phyloP scores from a whole-genome alignment of 768 basidiomycete genomes.

The Peribolospora kevripleyi region DNA sequence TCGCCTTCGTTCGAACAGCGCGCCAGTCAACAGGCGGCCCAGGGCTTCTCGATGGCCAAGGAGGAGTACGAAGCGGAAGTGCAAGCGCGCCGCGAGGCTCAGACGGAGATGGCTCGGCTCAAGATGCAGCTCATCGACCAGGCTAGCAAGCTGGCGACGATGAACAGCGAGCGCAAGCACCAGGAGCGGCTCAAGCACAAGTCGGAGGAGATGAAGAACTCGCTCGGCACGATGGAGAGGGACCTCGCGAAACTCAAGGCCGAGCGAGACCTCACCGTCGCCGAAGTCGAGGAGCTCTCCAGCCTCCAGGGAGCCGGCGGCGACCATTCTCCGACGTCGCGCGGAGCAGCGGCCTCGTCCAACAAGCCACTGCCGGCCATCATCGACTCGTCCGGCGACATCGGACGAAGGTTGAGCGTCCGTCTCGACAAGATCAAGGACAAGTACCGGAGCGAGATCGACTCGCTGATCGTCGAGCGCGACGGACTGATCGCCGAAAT shows the following conservation, averaged over 20 bases:
- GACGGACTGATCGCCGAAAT: conserved; percentile 60
- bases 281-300: conserved; percentile 76
- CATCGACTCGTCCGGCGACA: conserved; percentile 9
- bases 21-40: conserved; percentile 71
- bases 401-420: conserved; percentile 47
- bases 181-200: conserved; percentile 53
- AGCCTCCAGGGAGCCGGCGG: conserved; percentile 25
- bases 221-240: conserved; percentile 50
- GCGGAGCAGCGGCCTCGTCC: no score
- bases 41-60: conserved; percentile 75
- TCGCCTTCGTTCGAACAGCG: conserved; percentile 29
- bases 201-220: conserved; percentile 51
- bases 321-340: no score
- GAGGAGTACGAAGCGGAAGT: conserved; percentile 85
- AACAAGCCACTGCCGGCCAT: neutral
- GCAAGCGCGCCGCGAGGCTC: conserved; percentile 63
- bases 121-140: conserved; percentile 71
- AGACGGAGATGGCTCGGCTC: conserved; percentile 70
- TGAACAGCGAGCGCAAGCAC: conserved; percentile 44
- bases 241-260: conserved; percentile 67
- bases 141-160: conserved; percentile 57
- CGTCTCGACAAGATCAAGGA: conserved; percentile 66
- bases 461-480: conserved; percentile 57
- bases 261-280: conserved; percentile 72
- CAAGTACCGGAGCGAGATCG: conserved; percentile 66